These are phyloP conservation scores for Pelargonium cotyledonis DNA, from an alignment of 441 rosid genomes.

Conservation along the genomic window DNA sequence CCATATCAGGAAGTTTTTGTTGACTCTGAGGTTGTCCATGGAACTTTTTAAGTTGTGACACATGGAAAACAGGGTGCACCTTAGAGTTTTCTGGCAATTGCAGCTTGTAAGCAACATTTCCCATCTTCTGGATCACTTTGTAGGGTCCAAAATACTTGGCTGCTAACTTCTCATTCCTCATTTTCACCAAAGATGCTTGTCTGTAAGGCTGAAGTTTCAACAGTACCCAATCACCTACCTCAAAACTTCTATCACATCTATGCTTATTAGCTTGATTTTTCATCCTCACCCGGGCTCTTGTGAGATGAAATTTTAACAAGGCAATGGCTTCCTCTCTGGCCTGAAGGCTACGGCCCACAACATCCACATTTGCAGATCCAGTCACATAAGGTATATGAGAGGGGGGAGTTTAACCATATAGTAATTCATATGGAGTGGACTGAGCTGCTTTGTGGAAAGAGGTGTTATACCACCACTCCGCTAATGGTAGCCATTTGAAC, in stretches of 20 bases:
- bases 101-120: too few relatives aligned
- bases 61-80: too few relatives aligned
- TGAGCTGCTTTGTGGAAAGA: neutral
- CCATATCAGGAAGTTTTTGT: too few relatives aligned
- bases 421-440: neutral
- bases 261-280: neutral
- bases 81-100: too few relatives aligned
- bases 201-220: neutral
- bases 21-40: too few relatives aligned
- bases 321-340: neutral
- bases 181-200: neutral
- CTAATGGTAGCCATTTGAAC: neutral
- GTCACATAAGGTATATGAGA: neutral
- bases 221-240: neutral
- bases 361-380: neutral
- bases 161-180: neutral
- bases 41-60: too few relatives aligned
- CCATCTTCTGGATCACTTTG: too few relatives aligned
- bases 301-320: neutral
- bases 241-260: neutral
- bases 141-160: conserved; percentile 7
- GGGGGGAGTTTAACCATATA: neutral
- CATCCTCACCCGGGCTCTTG: neutral
- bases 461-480: neutral
- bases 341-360: neutral